phyloP scores from a whole-genome alignment of 2,329 filamentous ascomycete species.

The Colletotrichum melonis region DNA sequence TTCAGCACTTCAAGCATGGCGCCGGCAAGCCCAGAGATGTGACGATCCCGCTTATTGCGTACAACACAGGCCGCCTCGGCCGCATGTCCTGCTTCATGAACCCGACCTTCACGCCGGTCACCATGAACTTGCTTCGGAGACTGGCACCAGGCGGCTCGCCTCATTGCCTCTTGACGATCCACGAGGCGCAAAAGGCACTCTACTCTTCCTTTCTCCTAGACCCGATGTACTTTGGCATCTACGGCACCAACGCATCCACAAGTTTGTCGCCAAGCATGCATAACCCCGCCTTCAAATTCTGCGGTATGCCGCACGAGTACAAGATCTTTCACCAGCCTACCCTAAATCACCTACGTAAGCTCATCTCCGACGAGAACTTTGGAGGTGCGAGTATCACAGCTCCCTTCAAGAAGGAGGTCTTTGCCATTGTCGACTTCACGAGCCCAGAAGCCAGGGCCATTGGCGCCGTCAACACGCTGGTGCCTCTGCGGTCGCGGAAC shows the following conservation, averaged over 20 bases:
- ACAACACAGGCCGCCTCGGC: constrained; percentile 72
- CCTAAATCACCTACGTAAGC: constrained; percentile 70
- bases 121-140: constrained; percentile 48
- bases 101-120: constrained; percentile 70
- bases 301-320: constrained; percentile 77
- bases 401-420: constrained; percentile 80
- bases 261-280: constrained; percentile 84
- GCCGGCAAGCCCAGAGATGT: constrained; percentile 54
- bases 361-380: constrained; percentile 74
- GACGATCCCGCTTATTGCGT: constrained; percentile 67
- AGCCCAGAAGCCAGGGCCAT: constrained; percentile 80
- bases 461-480: constrained; percentile 80
- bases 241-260: constrained; percentile 77
- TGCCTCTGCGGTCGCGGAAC: constrained; percentile 72
- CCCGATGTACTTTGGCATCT: constrained; percentile 77
- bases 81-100: constrained; percentile 76
- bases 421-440: constrained; percentile 74
- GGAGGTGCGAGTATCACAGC: constrained; percentile 78
- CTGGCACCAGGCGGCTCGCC: constrained; percentile 34
- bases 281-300: constrained; percentile 73
- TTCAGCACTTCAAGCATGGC: constrained; percentile 64
- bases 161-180: constrained; percentile 61
- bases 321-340: constrained; percentile 69
- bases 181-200: constrained; percentile 72
- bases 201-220: constrained; percentile 76